Base-by-base conservation (phyloP, 192 early-diverging fungal genomes). In the Allomyces javanicus region DNA sequence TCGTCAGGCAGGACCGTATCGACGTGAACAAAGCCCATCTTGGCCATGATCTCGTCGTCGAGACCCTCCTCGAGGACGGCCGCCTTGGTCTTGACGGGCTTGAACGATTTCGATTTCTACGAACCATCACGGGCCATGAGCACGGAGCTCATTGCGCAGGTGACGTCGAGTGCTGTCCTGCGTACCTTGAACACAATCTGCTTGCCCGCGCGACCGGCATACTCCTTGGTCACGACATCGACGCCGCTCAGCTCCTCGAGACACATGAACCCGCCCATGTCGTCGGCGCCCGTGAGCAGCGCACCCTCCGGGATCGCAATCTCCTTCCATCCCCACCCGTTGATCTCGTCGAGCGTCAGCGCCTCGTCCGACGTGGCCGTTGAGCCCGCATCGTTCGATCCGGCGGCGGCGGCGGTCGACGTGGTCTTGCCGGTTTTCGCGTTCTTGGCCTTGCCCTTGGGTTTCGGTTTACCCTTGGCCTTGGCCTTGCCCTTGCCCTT, bases 191-290 rank as follows among this genome's bases (percentile, higher is more conserved):
- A 89, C 43, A 89, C 74, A 0, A 86, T 78, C 58, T 40, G 33
- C 33, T 80, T 84, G 55, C 89, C 87, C 9, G 84, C 83, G 0
- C 70, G 67, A 17, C 76, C 73, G 44, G 78, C 80, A 40, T 40
- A 40, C 10, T 81, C 79, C 62, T 88, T 81, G 72, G 83, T 86
- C 43, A 80, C 80, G 26, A 92, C 83, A 70, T 91, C 87, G 11
- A 94, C 85, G 63, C 82, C 88, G 33, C 89, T 86, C 25, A 93
- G 72, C 65, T 96, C 94, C 71, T 96, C 91, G 45, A 96, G 77
- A 62, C 85, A 85, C 22, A 93, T 63, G 72, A 96, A 89, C 4
- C 91, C 93, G 19, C 86, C 87, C 63, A 82, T 68, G 26, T 88
- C 89, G 55, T 89, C 82, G 50, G 76, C 78, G 64, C 73, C 75